Evolutionary conservation across 192 early-diverging fungal species (phyloP).

Genomic region (Coemansia javaensis): DNA sequence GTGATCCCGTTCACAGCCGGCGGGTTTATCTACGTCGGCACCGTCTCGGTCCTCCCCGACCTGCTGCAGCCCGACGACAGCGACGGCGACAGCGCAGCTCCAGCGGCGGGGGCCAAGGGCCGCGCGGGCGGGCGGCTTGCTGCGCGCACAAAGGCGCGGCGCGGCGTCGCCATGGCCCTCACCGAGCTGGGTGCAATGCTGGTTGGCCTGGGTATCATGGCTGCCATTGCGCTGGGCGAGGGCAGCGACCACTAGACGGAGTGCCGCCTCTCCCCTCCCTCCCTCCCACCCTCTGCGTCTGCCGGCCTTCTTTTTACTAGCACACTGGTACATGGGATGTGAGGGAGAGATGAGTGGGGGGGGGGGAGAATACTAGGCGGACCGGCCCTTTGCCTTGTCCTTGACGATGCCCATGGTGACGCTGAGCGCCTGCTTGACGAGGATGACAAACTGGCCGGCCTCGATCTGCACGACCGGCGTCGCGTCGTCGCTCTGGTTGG

Average conservation of each 20-base stretch:
- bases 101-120: slow-evolving; percentile 8
- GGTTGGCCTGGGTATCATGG: slow-evolving; percentile 73
- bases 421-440: slow-evolving; percentile 11
- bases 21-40: slow-evolving; percentile 83
- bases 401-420: slow-evolving; percentile 40
- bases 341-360: too few relatives aligned
- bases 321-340: too few relatives aligned
- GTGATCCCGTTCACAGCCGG: slow-evolving; percentile 87
- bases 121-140: slow-evolving; percentile 5
- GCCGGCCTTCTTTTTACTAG: too few relatives aligned
- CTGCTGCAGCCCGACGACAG: slow-evolving; percentile 60
- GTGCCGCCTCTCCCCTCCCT: background rate
- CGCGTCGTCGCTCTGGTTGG: background rate
- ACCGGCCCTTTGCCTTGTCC: background rate
- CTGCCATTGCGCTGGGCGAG: slow-evolving; percentile 69
- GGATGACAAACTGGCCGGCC: slow-evolving; percentile 23
- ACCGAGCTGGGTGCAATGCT: slow-evolving; percentile 67
- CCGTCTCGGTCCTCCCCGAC: slow-evolving; percentile 79
- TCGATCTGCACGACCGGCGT: slow-evolving; percentile 41
- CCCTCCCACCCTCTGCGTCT: too few relatives aligned
- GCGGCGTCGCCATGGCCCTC: slow-evolving; percentile 34
- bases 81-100: slow-evolving; percentile 27
- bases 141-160: slow-evolving; percentile 5
- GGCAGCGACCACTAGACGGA: slow-evolving; percentile 14
- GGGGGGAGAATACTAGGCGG: too few relatives aligned